Evolutionary conservation across 306 rosid genomes (phyloP), one percentile per base, ranked within the genome.

Genomic region (Begonia loranthoides): DNA sequence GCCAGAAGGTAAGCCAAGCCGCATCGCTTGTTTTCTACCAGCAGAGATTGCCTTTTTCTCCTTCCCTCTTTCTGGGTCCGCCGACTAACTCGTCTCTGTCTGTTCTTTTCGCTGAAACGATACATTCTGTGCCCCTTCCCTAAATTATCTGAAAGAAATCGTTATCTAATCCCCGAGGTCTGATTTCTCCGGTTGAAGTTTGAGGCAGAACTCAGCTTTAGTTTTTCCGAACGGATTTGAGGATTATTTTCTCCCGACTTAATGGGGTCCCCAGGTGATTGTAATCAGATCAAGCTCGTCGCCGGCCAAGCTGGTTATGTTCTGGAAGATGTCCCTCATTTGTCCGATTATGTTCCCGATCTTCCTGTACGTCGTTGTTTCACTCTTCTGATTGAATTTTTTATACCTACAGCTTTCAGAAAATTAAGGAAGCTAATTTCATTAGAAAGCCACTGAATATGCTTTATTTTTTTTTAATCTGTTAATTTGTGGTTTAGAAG

Each of bases 311-410:
- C 68, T 6, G 89, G 96, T 61, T 87, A 87, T 59, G 57, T 87
- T 10, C 96, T 87, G 13, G 79, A 87, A 41, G 96, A 87, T 56
- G 94, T 87, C 67, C 96, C 96, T 9, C 96, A 82, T 66, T 77
- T 87, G 13, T 49, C 79, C 4, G 96, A 87, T 75, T 82, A 71
- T 60, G 50, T 82, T 54, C 84, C 84, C 10, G 55, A 82, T 72
- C 93, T 87, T 34, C 87, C 75, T 1, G 96, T 87, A 73, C 63
- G 82, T 69, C 60, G 61, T 62, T 68, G 50, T 61, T 68, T 9
- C 2, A 24, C 56, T 17, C 4, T 16, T 15, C 36, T 28, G 8
- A 28, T 28, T 19, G 22, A 19, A 19, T 19, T 1, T 19, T 19
- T 19, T 19, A 19, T 19, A 19, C 22, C 22, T 19, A 4, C 22